phyloP scores from a whole-genome alignment of 129 eudicot genomes.

The Flaveria linearis region DNA sequence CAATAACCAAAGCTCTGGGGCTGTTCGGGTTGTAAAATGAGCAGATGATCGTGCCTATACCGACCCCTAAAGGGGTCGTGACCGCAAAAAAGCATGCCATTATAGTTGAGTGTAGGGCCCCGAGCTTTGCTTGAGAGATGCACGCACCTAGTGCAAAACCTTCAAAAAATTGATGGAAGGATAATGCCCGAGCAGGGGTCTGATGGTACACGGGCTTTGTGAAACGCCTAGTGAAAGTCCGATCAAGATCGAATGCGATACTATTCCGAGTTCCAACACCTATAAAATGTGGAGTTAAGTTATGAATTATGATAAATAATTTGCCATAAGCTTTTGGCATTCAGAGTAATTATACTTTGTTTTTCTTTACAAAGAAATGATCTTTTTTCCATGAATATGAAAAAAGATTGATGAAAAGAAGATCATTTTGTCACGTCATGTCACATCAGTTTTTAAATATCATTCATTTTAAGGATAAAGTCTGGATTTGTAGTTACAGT shows the following conservation, averaged over 20 bases:
- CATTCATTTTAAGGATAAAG: no score
- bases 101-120: conserved; percentile 41
- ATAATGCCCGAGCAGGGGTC: conserved; percentile 77
- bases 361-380: not conserved
- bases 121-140: conserved; percentile 68
- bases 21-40: conserved; percentile 63
- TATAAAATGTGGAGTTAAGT: conserved; percentile 21
- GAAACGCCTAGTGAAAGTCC: conserved; percentile 87
- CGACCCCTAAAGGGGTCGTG: conserved; percentile 69
- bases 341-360: not conserved
- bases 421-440: not conserved
- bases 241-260: conserved; percentile 69
- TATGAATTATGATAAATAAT: not conserved
- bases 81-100: conserved; percentile 77
- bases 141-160: conserved; percentile 92
- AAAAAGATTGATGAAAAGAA: not conserved
- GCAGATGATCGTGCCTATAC: conserved; percentile 49
- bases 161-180: conserved; percentile 81
- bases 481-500: no score
- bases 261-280: conserved; percentile 84
- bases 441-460: no score
- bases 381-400: not conserved
- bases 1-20: conserved; percentile 65
- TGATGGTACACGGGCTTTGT: conserved; percentile 69
- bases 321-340: not conserved